These are phyloP conservation scores for Parasitella parasitica DNA, from an alignment of 371 early-diverging fungal species.

Conservation along the genomic window DNA sequence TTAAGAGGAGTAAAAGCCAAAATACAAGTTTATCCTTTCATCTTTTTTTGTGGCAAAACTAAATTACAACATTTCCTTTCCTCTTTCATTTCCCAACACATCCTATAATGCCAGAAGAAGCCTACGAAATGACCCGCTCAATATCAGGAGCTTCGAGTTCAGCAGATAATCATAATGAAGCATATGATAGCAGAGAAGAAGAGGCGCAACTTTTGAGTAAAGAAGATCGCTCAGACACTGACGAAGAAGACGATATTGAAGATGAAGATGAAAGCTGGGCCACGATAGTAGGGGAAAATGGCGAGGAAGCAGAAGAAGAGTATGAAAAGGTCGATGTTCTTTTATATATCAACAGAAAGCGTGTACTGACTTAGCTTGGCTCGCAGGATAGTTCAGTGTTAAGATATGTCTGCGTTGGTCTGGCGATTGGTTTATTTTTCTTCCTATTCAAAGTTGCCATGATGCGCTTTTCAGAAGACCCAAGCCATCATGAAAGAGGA, in stretches of 20 bases:
- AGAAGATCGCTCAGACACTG: conserved; percentile 12
- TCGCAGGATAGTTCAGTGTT: conserved; percentile 12
- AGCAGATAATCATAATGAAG: neutral
- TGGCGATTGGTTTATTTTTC: conserved; percentile 26
- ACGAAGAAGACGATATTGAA: neutral
- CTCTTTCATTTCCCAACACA: neutral
- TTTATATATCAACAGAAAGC: neutral
- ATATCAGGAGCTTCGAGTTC: conserved; percentile 11
- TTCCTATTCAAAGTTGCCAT: conserved; percentile 28
- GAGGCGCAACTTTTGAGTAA: conserved; percentile 18
- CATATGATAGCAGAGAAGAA: conserved; percentile 13
- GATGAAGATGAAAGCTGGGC: conserved; percentile 21
- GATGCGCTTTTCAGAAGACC: conserved; percentile 9
- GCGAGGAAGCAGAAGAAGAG: neutral
- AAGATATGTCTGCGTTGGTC: conserved; percentile 18
- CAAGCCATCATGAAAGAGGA: conserved; percentile 10
- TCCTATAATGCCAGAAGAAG: conserved; percentile 9
- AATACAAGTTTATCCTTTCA: neutral
- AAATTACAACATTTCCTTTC: neutral
- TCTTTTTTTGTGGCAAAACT: neutral
- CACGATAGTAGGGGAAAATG: conserved; percentile 14
- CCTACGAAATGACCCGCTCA: conserved; percentile 16
- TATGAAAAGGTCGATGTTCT: neutral
- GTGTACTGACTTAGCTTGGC: neutral
- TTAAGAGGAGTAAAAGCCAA: neutral